Base-by-base conservation (phyloP, 2,329 filamentous ascomycete genomes). In the Colletotrichum sublineola region DNA sequence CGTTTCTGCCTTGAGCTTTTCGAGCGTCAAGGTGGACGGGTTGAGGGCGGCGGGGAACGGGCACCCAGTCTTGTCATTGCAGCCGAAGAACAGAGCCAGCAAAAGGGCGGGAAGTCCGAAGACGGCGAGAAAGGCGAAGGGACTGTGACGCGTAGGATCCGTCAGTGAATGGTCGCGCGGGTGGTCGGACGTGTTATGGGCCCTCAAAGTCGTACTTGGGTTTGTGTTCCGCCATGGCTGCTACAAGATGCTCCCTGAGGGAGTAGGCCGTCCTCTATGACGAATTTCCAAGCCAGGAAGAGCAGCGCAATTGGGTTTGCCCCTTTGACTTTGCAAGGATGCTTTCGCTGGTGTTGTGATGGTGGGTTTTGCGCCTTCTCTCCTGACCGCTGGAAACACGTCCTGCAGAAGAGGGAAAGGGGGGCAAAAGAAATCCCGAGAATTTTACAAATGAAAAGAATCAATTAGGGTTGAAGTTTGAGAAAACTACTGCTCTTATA, bases 41-140 rank as follows among this genome's bases (percentile, higher is more conserved):
- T 87, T 86, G 31, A 96, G 86, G 6, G 94, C 86, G 0, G 92
- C 93, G 2, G 94, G 94, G 0, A 93, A 91, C 60, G 95, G 95
- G 78, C 95, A 97, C 70, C 95, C 95, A 5, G 93, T 91, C 66
- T 95, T 85, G 79, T 97, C 94, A 81, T 97, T 97, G 87, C 95
- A 97, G 76, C 92, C 85, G 77, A 97, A 95, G 60, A 90, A 88
- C 76, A 94, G 91, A 68, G 90, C 81, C 80, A 94, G 95, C 78
- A 93, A 88, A 60, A 94, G 84, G 29, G 94, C 70, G 0, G 95
- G 95, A 1, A 97, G 89, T 58, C 91, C 92, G 77, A 96, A 91
- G 24, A 92, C 92, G 75, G 97, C 92, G 62, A 84, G 87, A 36
- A 91, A 86, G 33, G 93, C 93, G 67, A 94, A 94, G 61, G 91